These are phyloP conservation scores for Acephala macrosclerotiorum DNA, from an alignment of 2,329 filamentous ascomycete species.

Conservation along the genomic window DNA sequence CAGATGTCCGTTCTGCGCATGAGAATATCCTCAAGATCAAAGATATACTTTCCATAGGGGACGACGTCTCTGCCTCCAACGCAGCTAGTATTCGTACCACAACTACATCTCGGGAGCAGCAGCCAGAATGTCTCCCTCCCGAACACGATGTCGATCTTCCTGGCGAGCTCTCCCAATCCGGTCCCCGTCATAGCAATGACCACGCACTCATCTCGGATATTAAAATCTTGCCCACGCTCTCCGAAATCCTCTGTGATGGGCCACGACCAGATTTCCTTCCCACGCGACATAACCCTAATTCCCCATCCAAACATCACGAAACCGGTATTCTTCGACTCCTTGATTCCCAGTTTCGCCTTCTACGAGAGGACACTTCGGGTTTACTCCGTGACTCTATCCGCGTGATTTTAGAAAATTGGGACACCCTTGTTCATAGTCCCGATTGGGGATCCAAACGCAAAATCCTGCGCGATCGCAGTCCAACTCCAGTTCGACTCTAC, in stretches of 20 bases:
- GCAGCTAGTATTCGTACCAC: no score
- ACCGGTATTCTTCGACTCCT: slow-evolving; percentile 55
- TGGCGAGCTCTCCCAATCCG: slow-evolving; percentile 43
- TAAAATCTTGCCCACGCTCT: slow-evolving; percentile 55
- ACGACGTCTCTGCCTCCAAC: no score
- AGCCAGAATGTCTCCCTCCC: no score
- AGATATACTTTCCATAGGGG: no score
- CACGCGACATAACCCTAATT: no score
- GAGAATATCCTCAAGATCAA: no score
- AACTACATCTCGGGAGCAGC: no score
- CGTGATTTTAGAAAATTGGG: slow-evolving; percentile 45
- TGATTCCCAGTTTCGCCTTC: slow-evolving; percentile 61
- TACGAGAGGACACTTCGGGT: slow-evolving; percentile 62
- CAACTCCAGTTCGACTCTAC: no score
- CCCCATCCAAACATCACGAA: slow-evolving; percentile 50
- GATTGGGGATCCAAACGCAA: no score
- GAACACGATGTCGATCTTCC: no score
- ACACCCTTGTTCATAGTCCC: no score
- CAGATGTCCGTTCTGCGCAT: no score
- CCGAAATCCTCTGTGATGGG: slow-evolving; percentile 56
- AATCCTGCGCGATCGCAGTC: slow-evolving; percentile 48
- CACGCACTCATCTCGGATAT: slow-evolving; percentile 54
- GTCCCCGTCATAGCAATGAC: slow-evolving; percentile 58
- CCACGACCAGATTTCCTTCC: slow-evolving; percentile 54
- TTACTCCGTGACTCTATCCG: slow-evolving; percentile 58